phyloP scores from a whole-genome alignment of 2,329 filamentous ascomycete species.

The Cercospora brassicicola region DNA sequence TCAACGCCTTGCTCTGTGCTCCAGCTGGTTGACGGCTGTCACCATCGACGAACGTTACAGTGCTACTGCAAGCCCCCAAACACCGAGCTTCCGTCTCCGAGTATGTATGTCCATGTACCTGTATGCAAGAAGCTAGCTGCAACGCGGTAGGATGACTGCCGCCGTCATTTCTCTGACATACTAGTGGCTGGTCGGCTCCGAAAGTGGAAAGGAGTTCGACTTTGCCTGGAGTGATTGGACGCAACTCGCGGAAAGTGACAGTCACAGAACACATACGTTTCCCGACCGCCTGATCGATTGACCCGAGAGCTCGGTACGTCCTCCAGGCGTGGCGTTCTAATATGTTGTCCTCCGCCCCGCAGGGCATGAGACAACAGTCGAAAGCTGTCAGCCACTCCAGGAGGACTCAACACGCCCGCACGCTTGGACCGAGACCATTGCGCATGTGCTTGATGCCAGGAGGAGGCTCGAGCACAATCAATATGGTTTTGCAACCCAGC shows the following conservation, averaged over 20 bases:
- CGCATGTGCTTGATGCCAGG: not conserved
- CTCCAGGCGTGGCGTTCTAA: not conserved
- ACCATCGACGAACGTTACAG: not conserved
- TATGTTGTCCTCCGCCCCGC: not conserved
- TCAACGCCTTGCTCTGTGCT: not conserved
- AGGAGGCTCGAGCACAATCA: conserved; percentile 5
- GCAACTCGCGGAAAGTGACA: not conserved
- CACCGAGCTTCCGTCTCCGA: not conserved
- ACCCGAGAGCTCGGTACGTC: not conserved
- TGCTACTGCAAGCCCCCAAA: conserved; percentile 3
- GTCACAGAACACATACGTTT: not conserved
- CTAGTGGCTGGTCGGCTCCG: not conserved
- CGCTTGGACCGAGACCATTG: not conserved
- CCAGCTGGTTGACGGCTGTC: not conserved
- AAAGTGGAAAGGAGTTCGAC: not conserved
- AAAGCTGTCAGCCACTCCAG: not conserved
- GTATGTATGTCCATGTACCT: not conserved
- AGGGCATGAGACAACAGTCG: conserved; percentile 2
- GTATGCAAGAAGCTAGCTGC: not conserved
- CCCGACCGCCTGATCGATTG: not conserved
- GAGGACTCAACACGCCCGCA: not conserved
- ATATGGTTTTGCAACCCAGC: conserved; percentile 4
- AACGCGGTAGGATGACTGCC: not conserved
- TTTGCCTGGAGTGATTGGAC: not conserved
- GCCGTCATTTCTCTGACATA: not conserved